Evolutionary conservation across 2,329 filamentous ascomycete species (phyloP).

Genomic region (Cladosporium sp.): DNA sequence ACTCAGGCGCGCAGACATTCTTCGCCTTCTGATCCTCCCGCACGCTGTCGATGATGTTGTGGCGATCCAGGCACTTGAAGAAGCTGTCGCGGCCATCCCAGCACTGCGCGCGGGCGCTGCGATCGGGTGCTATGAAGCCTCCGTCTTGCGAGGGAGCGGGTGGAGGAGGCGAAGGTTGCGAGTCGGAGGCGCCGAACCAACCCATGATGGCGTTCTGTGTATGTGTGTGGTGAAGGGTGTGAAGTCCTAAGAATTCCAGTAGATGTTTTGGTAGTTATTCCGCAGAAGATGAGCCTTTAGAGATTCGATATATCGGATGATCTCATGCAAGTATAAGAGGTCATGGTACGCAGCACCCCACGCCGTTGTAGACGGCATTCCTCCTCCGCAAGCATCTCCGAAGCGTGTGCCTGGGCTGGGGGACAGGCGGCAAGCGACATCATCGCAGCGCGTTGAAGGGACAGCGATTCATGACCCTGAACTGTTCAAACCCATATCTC

Average conservation of each 20-base stretch:
- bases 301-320: not conserved
- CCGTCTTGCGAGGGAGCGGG: constrained; percentile 42
- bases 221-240: not conserved
- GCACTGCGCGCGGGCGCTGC: constrained; percentile 74
- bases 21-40: constrained; percentile 50
- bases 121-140: constrained; percentile 74
- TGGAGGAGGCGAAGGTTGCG: constrained; percentile 20
- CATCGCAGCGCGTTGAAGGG: constrained; percentile 3
- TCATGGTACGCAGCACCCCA: not conserved
- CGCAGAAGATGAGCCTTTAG: not conserved
- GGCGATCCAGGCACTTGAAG: constrained; percentile 79
- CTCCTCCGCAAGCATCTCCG: not conserved
- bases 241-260: not conserved
- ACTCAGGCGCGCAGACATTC: constrained; percentile 52
- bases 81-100: constrained; percentile 87
- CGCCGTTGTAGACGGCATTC: not conserved
- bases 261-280: not conserved
- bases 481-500: too few species aligned
- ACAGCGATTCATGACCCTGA: not conserved
- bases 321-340: not conserved
- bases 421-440: not conserved
- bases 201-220: constrained; percentile 25
- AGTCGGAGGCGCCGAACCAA: constrained; percentile 31
- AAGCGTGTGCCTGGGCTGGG: not conserved
- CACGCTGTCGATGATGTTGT: constrained; percentile 74